These are phyloP conservation scores for Mucor irregularis DNA, from an alignment of 371 early-diverging fungal genomes.

Conservation along the genomic window DNA sequence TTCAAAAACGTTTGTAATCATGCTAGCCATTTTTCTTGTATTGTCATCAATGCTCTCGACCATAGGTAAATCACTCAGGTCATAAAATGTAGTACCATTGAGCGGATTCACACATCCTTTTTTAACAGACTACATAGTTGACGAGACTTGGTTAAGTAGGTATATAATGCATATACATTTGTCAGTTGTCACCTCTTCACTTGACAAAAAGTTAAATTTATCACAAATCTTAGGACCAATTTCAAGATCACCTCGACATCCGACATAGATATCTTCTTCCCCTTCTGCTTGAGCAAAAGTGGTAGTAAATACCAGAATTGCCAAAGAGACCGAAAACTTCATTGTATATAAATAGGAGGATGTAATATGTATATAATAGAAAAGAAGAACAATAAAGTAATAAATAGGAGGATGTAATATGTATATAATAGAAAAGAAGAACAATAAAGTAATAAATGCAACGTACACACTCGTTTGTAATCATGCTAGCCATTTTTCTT, in stretches of 20 bases:
- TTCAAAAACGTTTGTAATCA: slow-evolving; percentile 48
- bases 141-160: not conserved
- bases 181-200: slow-evolving; percentile 20
- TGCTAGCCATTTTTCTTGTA: slow-evolving; percentile 24
- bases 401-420: not conserved
- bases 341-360: not conserved
- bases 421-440: not conserved
- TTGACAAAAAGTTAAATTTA: slow-evolving; percentile 25
- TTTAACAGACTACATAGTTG: slow-evolving; percentile 6
- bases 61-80: slow-evolving; percentile 25
- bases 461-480: slow-evolving; percentile 45
- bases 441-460: not conserved
- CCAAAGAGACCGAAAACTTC: not conserved
- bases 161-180: not conserved
- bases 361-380: not conserved
- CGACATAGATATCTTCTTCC: slow-evolving; percentile 4
- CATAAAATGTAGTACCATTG: slow-evolving; percentile 35
- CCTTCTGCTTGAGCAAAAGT: not conserved
- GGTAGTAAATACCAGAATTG: not conserved
- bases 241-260: slow-evolving; percentile 14
- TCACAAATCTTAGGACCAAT: slow-evolving; percentile 9
- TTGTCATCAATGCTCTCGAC: slow-evolving; percentile 8
- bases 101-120: slow-evolving; percentile 20
- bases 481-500: slow-evolving; percentile 29
- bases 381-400: not conserved